Base-by-base conservation (phyloP, 1,284 basidiomycete genomes). In the Ustilago esculenta region DNA sequence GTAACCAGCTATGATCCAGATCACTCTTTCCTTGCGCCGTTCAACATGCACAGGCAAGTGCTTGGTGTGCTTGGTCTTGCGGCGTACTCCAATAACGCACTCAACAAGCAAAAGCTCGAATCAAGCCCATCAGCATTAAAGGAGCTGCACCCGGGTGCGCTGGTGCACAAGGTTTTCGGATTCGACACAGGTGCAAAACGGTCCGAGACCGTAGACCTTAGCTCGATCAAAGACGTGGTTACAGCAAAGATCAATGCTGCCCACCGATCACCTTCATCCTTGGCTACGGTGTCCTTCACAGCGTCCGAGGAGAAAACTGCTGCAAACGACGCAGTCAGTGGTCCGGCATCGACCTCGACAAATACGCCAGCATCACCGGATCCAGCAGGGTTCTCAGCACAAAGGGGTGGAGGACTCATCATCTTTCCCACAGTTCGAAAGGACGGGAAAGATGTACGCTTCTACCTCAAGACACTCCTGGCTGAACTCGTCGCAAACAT, bases 381-480 rank as follows among this genome's bases (percentile, higher is more conserved):
- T 20, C 33, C 54, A 20, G 42, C 72, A 3, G 79, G 76, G 14
- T 77, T 79, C 45, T 49, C 65, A 1, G 73, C 68, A 17, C 59
- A 61, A n/a, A 61, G 51, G 23, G 69, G 63, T 33, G 60, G 52
- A 27, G 79, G 77, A 2, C 60, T 81, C 2, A 58, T 79, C 54
- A 71, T 80, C 49, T 79, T 81, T 21, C 80, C 80, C 0, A 77
- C 80, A 1, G 72, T 79, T 10, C 61, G 80, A 4, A 71, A 66
- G 24, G 80, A 81, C 41, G 69, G 71, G 5, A 78, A 80, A 34
- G 80, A 81, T 27, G 75, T 81, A 10, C 59, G 72, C 2, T 80
- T 79, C 50, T 81, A 81, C 54, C 60, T 81, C 45, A 73, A 73
- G 33, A 79, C 75, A 18, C 57, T 79, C 8, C 47, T 81, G 1